Evolutionary conservation across 169 alveolate genomes (phyloP).

Genomic region (Toxoplasma gondii): DNA sequence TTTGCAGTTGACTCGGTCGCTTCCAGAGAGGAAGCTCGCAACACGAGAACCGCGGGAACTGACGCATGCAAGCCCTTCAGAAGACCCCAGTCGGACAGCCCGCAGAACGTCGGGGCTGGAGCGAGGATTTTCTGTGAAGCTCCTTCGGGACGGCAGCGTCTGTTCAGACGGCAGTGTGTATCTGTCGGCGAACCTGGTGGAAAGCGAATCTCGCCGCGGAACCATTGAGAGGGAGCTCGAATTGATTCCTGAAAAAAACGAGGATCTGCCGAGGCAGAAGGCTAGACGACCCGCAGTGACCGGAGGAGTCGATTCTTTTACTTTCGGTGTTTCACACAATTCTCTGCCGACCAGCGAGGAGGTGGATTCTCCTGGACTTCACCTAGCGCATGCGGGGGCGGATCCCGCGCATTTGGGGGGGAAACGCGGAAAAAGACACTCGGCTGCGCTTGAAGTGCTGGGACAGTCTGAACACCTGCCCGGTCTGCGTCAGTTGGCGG

Average conservation of each 20-base stretch:
- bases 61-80: too few species aligned
- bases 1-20: not conserved
- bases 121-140: not conserved
- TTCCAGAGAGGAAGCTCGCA: not conserved
- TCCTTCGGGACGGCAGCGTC: slow-evolving; percentile 3
- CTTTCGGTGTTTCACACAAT: not conserved
- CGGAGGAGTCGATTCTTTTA: not conserved
- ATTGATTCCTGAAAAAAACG: not conserved
- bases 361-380: not conserved
- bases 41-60: too few species aligned
- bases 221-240: not conserved
- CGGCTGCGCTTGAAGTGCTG: not conserved
- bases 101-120: too few species aligned
- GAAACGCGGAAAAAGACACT: not conserved
- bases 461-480: not conserved
- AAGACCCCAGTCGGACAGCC: too few species aligned
- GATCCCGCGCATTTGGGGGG: not conserved
- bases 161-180: not conserved
- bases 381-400: not conserved
- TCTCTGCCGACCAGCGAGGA: not conserved
- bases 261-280: not conserved
- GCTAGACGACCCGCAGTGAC: not conserved
- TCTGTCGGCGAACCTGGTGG: not conserved
- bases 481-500: not conserved
- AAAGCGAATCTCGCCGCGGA: not conserved